Evolutionary conservation across 1,284 basidiomycete genomes (phyloP).

Genomic region (Thecaphora thlaspeos): DNA sequence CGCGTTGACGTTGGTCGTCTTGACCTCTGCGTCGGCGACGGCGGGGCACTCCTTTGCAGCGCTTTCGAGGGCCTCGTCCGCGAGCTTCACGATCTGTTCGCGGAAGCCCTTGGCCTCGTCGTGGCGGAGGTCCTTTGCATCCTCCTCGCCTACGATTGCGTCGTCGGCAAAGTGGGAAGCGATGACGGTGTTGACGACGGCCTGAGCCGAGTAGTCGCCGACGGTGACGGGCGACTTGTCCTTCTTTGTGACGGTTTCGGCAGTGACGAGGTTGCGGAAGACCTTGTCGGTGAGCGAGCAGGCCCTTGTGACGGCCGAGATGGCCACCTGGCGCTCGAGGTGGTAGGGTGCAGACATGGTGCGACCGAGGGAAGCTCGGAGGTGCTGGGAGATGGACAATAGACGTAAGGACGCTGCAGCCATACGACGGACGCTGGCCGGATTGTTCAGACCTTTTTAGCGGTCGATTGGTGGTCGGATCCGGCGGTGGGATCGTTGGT

Average conservation of each 20-base stretch:
- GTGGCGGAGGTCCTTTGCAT: conserved; percentile 68
- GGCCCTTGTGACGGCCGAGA: conserved; percentile 86
- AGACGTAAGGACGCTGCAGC: too few relatives aligned
- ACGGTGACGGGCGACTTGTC: conserved; percentile 95
- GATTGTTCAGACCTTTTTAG: too few relatives aligned
- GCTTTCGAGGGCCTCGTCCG: conserved; percentile 72
- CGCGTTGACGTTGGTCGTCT: conserved; percentile 60
- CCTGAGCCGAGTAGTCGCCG: conserved; percentile 56
- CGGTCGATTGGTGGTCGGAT: too few relatives aligned
- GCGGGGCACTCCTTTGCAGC: conserved; percentile 59
- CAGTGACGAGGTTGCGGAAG: conserved; percentile 79
- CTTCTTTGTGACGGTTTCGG: conserved; percentile 83
- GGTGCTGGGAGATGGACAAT: too few relatives aligned
- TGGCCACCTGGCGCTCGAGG: conserved; percentile 70
- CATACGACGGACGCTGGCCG: too few relatives aligned
- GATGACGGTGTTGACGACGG: conserved; percentile 51
- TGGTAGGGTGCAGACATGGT: conserved; percentile 49
- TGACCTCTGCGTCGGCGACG: conserved; percentile 21
- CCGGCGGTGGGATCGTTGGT: too few relatives aligned
- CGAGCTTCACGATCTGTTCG: conserved; percentile 74
- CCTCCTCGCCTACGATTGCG: conserved; percentile 92
- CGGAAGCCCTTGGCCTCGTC: conserved; percentile 62
- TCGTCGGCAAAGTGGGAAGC: conserved; percentile 74
- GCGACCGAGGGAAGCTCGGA: neutral
- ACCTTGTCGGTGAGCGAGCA: conserved; percentile 74